Conservation (phyloP, 306 rosid genomes). For the Vigna hirtella region DNA sequence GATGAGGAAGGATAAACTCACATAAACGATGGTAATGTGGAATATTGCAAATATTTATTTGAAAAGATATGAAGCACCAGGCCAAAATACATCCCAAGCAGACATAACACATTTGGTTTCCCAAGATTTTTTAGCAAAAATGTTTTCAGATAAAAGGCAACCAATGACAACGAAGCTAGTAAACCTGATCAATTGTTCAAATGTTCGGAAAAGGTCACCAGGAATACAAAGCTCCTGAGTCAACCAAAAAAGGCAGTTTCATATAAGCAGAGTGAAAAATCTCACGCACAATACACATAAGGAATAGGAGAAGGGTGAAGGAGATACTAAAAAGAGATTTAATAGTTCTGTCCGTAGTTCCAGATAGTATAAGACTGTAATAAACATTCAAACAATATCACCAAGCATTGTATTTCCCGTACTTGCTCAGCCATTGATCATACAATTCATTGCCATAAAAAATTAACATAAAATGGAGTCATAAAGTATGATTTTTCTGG, state of each 20-base stretch:
- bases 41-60: neutral
- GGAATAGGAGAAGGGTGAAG: neutral
- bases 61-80: neutral
- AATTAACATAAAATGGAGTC: neutral
- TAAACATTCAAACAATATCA: neutral
- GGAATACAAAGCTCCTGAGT: neutral
- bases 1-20: neutral
- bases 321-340: neutral
- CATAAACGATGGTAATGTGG: neutral
- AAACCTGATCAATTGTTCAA: neutral
- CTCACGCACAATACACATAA: neutral
- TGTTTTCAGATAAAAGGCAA: neutral
- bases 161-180: neutral
- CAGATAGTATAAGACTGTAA: neutral
- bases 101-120: neutral
- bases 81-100: neutral
- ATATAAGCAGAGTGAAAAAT: neutral
- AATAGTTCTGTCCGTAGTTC: neutral
- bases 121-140: neutral
- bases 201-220: neutral
- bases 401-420: neutral
- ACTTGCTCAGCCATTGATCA: neutral
- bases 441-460: neutral
- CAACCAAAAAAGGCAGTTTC: neutral
- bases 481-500: neutral